Evolutionary conservation across 257 asterid genomes (phyloP).

Genomic region (Nicotiana obtusifolia): DNA sequence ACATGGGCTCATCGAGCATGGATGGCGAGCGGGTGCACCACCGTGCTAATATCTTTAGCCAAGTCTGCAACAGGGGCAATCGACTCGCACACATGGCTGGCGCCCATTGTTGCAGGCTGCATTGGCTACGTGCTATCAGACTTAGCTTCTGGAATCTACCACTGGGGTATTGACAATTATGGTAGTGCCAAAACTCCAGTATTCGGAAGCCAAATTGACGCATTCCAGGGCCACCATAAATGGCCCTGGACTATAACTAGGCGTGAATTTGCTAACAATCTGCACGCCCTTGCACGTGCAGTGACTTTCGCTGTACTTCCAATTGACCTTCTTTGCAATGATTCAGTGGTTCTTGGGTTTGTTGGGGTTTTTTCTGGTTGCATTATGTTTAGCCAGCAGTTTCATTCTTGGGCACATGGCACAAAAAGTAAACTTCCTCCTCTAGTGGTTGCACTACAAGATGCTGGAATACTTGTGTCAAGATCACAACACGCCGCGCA

Average conservation of each 20-base stretch:
- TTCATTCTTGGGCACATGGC: constrained; percentile 85
- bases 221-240: constrained; percentile 79
- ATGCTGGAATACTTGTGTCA: constrained; percentile 59
- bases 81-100: constrained; percentile 44
- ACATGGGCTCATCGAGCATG: constrained; percentile 85
- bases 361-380: constrained; percentile 56
- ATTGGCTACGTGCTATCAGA: constrained; percentile 70
- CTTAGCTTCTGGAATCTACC: constrained; percentile 77
- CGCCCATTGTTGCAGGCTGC: constrained; percentile 49
- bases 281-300: constrained; percentile 46
- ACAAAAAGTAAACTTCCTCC: constrained; percentile 57
- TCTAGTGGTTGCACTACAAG: constrained; percentile 66
- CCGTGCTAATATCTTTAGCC: constrained; percentile 58
- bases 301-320: constrained; percentile 56
- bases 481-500: constrained; percentile 64
- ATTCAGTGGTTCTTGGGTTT: constrained; percentile 44
- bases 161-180: constrained; percentile 92
- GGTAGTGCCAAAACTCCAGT: constrained; percentile 60
- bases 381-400: constrained; percentile 77
- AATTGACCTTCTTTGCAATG: constrained; percentile 24
- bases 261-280: constrained; percentile 75
- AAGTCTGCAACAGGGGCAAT: constrained; percentile 32
- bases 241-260: constrained; percentile 87
- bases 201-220: constrained; percentile 65
- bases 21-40: constrained; percentile 66